Base-by-base conservation (phyloP, 495 filamentous ascomycete species). In the Talaromyces adpressus region DNA sequence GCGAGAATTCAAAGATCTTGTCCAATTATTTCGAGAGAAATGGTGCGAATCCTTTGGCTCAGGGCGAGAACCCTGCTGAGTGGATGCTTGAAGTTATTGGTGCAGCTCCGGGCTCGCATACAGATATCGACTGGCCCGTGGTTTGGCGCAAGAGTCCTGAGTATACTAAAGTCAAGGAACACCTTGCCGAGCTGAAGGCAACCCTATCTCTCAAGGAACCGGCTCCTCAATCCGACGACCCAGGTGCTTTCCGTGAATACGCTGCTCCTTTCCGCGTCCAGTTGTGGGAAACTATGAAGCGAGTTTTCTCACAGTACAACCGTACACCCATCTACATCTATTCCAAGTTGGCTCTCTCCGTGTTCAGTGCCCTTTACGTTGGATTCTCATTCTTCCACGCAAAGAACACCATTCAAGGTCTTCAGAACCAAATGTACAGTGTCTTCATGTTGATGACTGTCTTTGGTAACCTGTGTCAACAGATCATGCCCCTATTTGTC, bases 61-160 rank as follows among this genome's bases (percentile, higher is more conserved):
- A 74, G 2, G 86, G 87, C 22, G 89, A 89, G 9, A 97, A 82
- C 47, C 91, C 91, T 6, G 92, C 92, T 22, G 92, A 97, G 72
- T 94, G 89, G 90, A 96, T 97, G 90, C 77, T 97, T 41, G 91
- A 95, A 67, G 88, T 91, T 49, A 96, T 93, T 60, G 92, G 93
- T 57, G 91, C 92, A 51, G 92, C 92, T 0, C 92, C 92, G 2
- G 91, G 91, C 27, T 87, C 85, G 20, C 71, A 81, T 62, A 87
- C 85, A 20, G 83, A 90, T 32, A 82, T 87, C 63, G 89, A 97
- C 73, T 97, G 93, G 93, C 79, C 82, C 61, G 72, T 89, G 57
- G 75, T 84, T 7, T 97, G 93, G 93, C 85, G 84, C 22, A 73
- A 87, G 25, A 90, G 85, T 67, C 73, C 82, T 18, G 92, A 97